phyloP scores from a whole-genome alignment of 192 early-diverging fungal genomes.

The Cetraspora pellucida region DNA sequence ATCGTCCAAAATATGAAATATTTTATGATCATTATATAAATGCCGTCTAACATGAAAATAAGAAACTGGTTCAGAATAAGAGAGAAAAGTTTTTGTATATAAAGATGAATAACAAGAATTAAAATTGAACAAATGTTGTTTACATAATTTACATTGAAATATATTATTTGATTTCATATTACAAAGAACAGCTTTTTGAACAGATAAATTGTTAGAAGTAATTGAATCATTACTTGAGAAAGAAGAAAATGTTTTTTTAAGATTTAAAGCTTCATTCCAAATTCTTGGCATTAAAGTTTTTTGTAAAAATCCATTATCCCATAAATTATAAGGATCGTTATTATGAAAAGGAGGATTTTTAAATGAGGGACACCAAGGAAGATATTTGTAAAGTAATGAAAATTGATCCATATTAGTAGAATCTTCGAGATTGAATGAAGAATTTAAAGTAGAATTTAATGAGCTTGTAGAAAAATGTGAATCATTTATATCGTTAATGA shows the following conservation, averaged over 20 bases:
- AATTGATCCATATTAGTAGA: background rate
- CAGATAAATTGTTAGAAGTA: too few relatives aligned
- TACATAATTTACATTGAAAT: too few relatives aligned
- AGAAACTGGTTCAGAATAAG: too few relatives aligned
- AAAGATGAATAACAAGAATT: too few relatives aligned
- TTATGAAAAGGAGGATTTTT: constrained; percentile 18
- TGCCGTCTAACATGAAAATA: too few relatives aligned
- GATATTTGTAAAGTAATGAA: background rate
- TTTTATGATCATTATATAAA: too few relatives aligned
- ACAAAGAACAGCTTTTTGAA: too few relatives aligned
- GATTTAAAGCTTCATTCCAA: background rate
- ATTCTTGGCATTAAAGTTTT: constrained; percentile 11
- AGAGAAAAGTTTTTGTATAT: too few relatives aligned
- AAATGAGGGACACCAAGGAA: constrained; percentile 8
- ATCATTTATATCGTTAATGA: background rate
- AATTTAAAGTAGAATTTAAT: background rate
- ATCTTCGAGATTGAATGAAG: background rate
- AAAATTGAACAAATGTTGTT: too few relatives aligned
- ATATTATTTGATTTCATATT: too few relatives aligned
- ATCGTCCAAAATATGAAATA: too few relatives aligned
- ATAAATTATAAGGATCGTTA: background rate
- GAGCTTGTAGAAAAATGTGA: background rate
- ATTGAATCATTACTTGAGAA: too few relatives aligned
- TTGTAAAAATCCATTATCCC: background rate
- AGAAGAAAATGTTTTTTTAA: background rate